These are phyloP conservation scores for Candida pini DNA, from an alignment of 805 yeast species.

Conservation along the genomic window DNA sequence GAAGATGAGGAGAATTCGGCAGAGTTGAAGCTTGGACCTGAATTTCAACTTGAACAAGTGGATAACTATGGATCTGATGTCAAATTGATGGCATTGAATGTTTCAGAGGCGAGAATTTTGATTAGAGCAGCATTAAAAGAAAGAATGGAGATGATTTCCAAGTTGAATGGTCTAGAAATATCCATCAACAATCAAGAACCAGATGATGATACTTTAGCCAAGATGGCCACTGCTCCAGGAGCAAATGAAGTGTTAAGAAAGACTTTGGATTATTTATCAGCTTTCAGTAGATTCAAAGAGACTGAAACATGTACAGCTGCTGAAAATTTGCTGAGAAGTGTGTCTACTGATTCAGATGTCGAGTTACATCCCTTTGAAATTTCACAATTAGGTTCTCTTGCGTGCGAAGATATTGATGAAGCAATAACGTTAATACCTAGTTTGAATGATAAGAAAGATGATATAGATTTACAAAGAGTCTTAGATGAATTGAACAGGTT, in stretches of 20 bases:
- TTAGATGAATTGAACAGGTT: slow-evolving; percentile 78
- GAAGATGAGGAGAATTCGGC: slow-evolving; percentile 94
- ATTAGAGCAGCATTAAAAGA: slow-evolving; percentile 87
- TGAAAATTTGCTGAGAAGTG: slow-evolving; percentile 68
- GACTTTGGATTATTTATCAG: slow-evolving; percentile 79
- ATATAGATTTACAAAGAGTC: slow-evolving; percentile 80
- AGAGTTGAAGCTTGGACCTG: slow-evolving; percentile 82
- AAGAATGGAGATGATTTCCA: slow-evolving; percentile 48
- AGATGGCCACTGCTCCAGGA: slow-evolving; percentile 57
- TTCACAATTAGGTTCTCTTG: slow-evolving; percentile 80
- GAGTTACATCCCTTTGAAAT: slow-evolving; percentile 92
- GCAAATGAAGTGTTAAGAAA: slow-evolving; percentile 87
- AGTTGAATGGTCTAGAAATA: slow-evolving; percentile 29
- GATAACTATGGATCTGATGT: slow-evolving; percentile 76
- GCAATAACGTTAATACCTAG: slow-evolving; percentile 93
- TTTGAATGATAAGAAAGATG: slow-evolving; percentile 71
- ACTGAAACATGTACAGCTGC: slow-evolving; percentile 91
- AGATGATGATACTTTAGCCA: slow-evolving; percentile 45
- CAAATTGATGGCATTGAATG: slow-evolving; percentile 76
- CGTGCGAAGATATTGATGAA: slow-evolving; percentile 95
- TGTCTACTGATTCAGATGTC: slow-evolving; percentile 48
- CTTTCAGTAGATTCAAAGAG: slow-evolving; percentile 86
- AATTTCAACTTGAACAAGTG: slow-evolving; percentile 75
- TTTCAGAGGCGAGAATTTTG: slow-evolving; percentile 84
- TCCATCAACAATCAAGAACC: slow-evolving; percentile 27